A percentile compares a stretch with the other conserved stretches of the same genome.
These are phyloP conservation scores for Piloderma croceum DNA, from an alignment of 768 basidiomycete species.

Conservation along the genomic window DNA sequence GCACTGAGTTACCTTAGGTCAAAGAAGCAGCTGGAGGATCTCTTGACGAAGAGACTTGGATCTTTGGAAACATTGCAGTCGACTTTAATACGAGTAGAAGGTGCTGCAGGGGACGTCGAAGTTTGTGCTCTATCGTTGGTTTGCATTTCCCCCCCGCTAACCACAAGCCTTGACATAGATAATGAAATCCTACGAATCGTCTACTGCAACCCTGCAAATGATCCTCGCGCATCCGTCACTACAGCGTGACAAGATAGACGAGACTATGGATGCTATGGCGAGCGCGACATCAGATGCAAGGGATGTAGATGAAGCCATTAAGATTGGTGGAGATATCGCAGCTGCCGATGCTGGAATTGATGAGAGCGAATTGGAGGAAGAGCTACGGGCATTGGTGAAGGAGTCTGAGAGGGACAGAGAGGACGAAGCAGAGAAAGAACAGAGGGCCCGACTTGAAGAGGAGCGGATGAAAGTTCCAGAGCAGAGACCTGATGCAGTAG, in stretches of 20 bases:
- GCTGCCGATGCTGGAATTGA: constrained; percentile 40
- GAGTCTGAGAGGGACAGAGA: constrained; percentile 36
- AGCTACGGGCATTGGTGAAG: constrained; percentile 53
- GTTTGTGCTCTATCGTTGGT: constrained; percentile 35
- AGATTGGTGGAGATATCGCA: constrained; percentile 58
- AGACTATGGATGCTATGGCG: constrained; percentile 83
- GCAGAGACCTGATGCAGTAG: too few relatives aligned
- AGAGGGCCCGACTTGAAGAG: constrained; percentile 8
- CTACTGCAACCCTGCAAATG: constrained; percentile 67
- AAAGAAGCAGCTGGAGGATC: constrained; percentile 74
- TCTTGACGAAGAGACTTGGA: constrained; percentile 67
- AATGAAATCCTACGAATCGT: constrained; percentile 80
- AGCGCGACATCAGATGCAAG: constrained; percentile 76
- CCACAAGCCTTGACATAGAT: constrained; percentile 45
- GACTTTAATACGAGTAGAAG: constrained; percentile 78
- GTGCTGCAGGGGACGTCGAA: constrained; percentile 84
- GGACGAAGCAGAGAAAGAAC: constrained; percentile 28
- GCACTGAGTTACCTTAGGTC: constrained; percentile 77
- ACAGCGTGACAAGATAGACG: constrained; percentile 71
- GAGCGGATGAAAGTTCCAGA: constrained; percentile 13
- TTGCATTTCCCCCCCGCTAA: neutral
- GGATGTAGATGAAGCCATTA: constrained; percentile 78
- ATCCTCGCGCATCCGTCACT: constrained; percentile 80
- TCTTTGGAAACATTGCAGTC: constrained; percentile 70
- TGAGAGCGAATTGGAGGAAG: constrained; percentile 57